Percentiles rank a stretch among this genome's conserved stretches.
These are phyloP conservation scores for Turnera subulata DNA, from an alignment of 345 rosid species.

Conservation along the genomic window DNA sequence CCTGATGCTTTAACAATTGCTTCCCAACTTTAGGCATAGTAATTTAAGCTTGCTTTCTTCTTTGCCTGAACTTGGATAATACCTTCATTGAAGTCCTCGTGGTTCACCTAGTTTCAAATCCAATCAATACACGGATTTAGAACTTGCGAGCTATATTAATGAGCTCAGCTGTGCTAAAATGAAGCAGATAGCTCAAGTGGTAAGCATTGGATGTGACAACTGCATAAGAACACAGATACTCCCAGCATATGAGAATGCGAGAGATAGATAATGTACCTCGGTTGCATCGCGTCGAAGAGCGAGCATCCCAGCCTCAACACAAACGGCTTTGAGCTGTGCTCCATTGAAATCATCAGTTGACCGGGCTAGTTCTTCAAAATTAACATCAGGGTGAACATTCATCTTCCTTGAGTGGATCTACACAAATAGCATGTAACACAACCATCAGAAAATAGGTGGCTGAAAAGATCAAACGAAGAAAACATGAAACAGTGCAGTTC, in stretches of 20 bases:
- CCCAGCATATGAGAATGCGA: background rate
- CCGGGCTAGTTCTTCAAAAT: conserved; percentile 98
- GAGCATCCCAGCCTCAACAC: conserved; percentile 99
- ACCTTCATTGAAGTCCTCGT: conserved; percentile 98
- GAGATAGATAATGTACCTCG: conserved; percentile 47
- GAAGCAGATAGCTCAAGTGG: too few relatives aligned
- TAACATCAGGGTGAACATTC: conserved; percentile 94
- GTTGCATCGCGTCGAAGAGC: conserved; percentile 99
- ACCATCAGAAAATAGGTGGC: background rate
- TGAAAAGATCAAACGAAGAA: background rate
- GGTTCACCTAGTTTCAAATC: conserved; percentile 62
- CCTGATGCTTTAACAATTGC: too few relatives aligned
- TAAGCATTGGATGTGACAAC: too few relatives aligned
- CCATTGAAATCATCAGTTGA: conserved; percentile 98
- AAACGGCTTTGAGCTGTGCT: conserved; percentile 96
- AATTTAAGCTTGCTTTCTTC: conserved; percentile 98
- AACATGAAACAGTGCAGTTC: background rate
- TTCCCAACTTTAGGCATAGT: conserved; percentile 54
- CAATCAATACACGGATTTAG: background rate
- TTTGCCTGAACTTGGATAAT: conserved; percentile 98
- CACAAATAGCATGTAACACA: background rate
- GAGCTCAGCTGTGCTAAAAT: too few relatives aligned
- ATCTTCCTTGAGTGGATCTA: conserved; percentile 99
- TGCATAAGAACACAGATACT: too few relatives aligned
- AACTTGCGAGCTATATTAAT: background rate